Percentiles rank a stretch among this genome's conserved stretches.
These are phyloP conservation scores for Naganishia randhawae DNA, from an alignment of 768 basidiomycete genomes.

Conservation along the genomic window DNA sequence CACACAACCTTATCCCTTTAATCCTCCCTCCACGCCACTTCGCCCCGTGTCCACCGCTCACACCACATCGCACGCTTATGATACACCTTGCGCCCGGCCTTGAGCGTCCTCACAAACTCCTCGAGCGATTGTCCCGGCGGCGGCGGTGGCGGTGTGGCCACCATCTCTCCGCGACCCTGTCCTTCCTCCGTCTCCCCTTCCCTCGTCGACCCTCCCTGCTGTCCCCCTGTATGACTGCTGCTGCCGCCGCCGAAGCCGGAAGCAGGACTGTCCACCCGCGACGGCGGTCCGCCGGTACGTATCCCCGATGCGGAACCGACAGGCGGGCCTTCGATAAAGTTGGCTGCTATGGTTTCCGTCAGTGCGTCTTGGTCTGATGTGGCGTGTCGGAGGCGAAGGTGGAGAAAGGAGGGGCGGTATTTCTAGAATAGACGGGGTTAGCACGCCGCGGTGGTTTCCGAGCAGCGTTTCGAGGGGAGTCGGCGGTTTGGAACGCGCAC, in stretches of 20 bases:
- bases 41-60: slow-evolving; percentile 77
- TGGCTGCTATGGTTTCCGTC: slow-evolving; percentile 77
- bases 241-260: slow-evolving; percentile 24
- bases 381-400: slow-evolving; percentile 80
- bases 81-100: slow-evolving; percentile 78
- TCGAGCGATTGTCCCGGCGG: slow-evolving; percentile 60
- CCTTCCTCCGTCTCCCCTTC: not conserved
- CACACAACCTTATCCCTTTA: slow-evolving; percentile 20
- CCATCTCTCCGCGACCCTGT: too few species aligned
- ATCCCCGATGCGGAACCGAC: not conserved
- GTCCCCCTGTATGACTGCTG: too few species aligned
- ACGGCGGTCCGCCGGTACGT: slow-evolving; percentile 26
- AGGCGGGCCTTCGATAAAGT: slow-evolving; percentile 64
- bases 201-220: too few species aligned
- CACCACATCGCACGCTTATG: slow-evolving; percentile 90
- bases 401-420: slow-evolving; percentile 78
- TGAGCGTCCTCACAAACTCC: slow-evolving; percentile 81
- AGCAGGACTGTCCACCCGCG: slow-evolving; percentile 42
- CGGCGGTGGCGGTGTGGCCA: not conserved
- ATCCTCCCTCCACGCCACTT: slow-evolving; percentile 76
- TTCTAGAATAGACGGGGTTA: too few species aligned
- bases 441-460: too few species aligned
- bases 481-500: too few species aligned
- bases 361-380: slow-evolving; percentile 84
- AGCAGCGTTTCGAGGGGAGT: too few species aligned